These are phyloP conservation scores for Emergomyces africanus DNA, from an alignment of 2,329 filamentous ascomycete species.

Conservation along the genomic window DNA sequence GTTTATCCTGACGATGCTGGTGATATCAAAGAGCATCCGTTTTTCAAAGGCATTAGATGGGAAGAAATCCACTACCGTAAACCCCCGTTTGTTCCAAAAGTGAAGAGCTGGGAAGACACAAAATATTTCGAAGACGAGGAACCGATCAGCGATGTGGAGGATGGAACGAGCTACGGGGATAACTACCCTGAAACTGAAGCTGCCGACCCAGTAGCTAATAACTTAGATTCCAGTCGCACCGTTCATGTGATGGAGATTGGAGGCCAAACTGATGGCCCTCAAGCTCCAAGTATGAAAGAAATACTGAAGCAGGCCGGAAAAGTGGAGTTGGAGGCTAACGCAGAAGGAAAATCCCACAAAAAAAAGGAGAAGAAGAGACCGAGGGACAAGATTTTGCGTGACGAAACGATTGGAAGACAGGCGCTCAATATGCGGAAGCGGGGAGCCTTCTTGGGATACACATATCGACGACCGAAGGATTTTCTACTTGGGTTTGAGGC, in stretches of 20 bases:
- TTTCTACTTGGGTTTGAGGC: slow-evolving; percentile 22
- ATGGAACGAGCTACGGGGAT: slow-evolving; percentile 18
- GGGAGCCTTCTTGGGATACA: slow-evolving; percentile 81
- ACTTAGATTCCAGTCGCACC: not conserved
- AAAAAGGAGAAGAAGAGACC: slow-evolving; percentile 64
- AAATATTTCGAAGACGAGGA: slow-evolving; percentile 76
- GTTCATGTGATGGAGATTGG: not conserved
- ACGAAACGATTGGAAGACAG: slow-evolving; percentile 49
- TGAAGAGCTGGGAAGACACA: slow-evolving; percentile 57
- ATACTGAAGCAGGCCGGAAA: slow-evolving; percentile 1
- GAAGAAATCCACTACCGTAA: slow-evolving; percentile 54
- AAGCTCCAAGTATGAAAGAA: not conserved
- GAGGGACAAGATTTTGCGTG: slow-evolving; percentile 72
- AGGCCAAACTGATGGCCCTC: not conserved
- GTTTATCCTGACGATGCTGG: slow-evolving; percentile 76
- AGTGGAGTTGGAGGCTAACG: slow-evolving; percentile 20
- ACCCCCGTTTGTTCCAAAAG: slow-evolving; percentile 69
- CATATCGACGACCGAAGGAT: slow-evolving; percentile 48
- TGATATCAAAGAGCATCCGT: slow-evolving; percentile 80
- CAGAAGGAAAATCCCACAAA: slow-evolving; percentile 30
- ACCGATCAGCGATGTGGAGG: slow-evolving; percentile 51
- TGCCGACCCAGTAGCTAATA: not conserved
- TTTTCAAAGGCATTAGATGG: slow-evolving; percentile 74
- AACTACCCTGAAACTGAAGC: not conserved
- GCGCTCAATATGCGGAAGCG: slow-evolving; percentile 72